Percentiles rank a stretch among this genome's conserved stretches.
These are phyloP conservation scores for Podospora bellae-mahoneyi DNA, from an alignment of 495 filamentous ascomycete species.

Conservation along the genomic window DNA sequence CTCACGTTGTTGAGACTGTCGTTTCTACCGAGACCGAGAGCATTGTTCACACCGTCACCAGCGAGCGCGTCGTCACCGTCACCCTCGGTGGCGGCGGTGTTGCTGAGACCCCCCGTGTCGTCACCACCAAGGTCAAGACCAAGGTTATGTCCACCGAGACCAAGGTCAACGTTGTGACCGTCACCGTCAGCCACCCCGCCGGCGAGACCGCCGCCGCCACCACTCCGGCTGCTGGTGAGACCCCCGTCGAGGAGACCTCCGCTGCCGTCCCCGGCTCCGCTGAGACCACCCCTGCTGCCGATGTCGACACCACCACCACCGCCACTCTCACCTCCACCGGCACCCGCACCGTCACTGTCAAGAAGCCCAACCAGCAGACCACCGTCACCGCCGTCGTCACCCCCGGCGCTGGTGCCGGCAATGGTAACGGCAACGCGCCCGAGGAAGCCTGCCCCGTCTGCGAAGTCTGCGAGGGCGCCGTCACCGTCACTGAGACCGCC, in stretches of 20 bases:
- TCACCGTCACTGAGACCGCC: constrained; percentile 12
- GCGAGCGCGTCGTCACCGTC: constrained; percentile 36
- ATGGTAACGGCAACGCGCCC: constrained; percentile 25
- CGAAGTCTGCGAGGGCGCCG: constrained; percentile 8
- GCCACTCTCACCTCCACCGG: constrained; percentile 38
- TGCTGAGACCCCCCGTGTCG: constrained; percentile 25
- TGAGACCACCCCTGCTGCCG: constrained; percentile 9
- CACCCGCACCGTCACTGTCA: constrained; percentile 42
- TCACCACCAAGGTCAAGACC: constrained; percentile 40
- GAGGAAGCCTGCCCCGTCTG: not conserved
- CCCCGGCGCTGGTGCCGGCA: constrained; percentile 22
- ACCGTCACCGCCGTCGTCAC: constrained; percentile 19
- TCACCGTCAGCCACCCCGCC: constrained; percentile 13
- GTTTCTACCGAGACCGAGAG: constrained; percentile 16
- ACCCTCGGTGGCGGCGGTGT: constrained; percentile 40
- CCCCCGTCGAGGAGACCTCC: constrained; percentile 14
- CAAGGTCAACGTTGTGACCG: constrained; percentile 24
- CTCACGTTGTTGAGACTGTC: constrained; percentile 15
- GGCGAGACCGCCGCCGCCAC: constrained; percentile 1
- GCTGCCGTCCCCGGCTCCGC: constrained; percentile 3
- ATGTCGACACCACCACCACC: constrained; percentile 35
- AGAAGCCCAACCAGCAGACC: constrained; percentile 18
- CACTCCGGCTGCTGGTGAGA: not conserved
- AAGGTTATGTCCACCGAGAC: constrained; percentile 32
- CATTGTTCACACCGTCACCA: constrained; percentile 23